These are phyloP conservation scores for Craterostigma plantagineum DNA, from an alignment of 257 asterid species.

Conservation along the genomic window DNA sequence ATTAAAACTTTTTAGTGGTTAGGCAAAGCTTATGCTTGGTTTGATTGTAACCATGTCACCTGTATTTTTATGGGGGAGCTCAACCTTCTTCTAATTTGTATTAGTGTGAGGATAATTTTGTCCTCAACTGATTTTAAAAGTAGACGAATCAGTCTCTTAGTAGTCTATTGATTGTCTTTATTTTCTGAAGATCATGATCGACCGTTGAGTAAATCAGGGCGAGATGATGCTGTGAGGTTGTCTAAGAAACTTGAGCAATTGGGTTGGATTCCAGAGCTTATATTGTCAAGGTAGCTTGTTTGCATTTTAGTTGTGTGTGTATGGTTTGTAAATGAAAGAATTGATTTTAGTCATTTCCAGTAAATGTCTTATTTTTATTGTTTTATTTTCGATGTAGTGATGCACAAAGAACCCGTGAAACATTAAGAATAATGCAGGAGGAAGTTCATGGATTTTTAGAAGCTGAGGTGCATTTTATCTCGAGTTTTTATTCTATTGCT, in stretches of 20 bases:
- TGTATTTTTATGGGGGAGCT: no score
- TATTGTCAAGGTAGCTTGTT: conserved; percentile 49
- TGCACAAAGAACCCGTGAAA: conserved; percentile 73
- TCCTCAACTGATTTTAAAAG: neutral
- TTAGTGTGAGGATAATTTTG: no score
- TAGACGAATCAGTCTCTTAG: neutral
- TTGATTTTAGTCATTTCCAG: conserved; percentile 4
- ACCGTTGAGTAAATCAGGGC: conserved; percentile 64
- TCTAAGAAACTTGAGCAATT: conserved; percentile 50
- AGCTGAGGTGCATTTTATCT: conserved; percentile 64
- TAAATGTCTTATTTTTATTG: no score
- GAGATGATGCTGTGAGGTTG: conserved; percentile 59
- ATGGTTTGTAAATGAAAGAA: no score
- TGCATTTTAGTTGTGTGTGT: conserved; percentile 2
- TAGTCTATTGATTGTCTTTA: neutral
- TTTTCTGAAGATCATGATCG: conserved; percentile 65
- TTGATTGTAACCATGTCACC: no score
- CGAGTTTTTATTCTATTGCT: conserved; percentile 88
- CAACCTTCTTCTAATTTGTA: no score
- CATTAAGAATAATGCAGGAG: conserved; percentile 76
- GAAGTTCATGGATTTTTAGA: conserved; percentile 50
- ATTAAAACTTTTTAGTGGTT: no score
- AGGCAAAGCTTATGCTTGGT: no score
- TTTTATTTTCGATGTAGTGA: conserved; percentile 39
- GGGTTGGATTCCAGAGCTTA: conserved; percentile 92